Conservation (phyloP, 139 green algal species). For the Volvox africanus region DNA sequence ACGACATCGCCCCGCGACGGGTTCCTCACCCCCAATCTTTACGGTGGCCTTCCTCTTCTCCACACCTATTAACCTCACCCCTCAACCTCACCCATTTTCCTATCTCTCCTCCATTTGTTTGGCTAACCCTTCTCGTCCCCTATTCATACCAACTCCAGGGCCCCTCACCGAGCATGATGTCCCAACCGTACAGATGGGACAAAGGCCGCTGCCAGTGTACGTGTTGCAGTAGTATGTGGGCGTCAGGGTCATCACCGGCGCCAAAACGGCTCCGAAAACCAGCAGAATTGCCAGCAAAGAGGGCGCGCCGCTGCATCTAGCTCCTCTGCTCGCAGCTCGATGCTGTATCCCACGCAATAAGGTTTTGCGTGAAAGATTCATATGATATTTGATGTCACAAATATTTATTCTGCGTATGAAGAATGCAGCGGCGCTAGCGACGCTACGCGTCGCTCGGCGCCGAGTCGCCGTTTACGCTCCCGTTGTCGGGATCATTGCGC, state of each 20-base stretch:
- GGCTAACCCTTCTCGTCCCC: no score
- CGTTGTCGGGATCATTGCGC: no score
- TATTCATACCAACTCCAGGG: no score
- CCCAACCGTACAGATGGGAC: background rate
- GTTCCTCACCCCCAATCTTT: no score
- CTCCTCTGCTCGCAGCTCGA: background rate
- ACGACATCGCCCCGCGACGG: no score
- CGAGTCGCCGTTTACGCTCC: background rate
- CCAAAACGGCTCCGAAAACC: background rate
- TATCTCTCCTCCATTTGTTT: no score
- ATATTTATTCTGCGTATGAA: no score
- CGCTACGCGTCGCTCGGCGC: background rate
- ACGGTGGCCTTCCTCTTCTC: no score
- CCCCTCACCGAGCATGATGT: slow-evolving; percentile 7
- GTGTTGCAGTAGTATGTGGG: slow-evolving; percentile 33
- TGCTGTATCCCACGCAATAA: background rate
- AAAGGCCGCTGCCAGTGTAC: background rate
- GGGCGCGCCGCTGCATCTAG: background rate
- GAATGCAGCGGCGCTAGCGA: background rate
- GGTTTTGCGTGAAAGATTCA: no score
- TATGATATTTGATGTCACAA: no score
- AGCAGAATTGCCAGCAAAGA: background rate
- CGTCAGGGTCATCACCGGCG: background rate
- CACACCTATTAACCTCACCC: no score
- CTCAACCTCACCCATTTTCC: no score